Evolutionary conservation across 345 rosid species (phyloP).

Genomic region (Alliaria petiolata): DNA sequence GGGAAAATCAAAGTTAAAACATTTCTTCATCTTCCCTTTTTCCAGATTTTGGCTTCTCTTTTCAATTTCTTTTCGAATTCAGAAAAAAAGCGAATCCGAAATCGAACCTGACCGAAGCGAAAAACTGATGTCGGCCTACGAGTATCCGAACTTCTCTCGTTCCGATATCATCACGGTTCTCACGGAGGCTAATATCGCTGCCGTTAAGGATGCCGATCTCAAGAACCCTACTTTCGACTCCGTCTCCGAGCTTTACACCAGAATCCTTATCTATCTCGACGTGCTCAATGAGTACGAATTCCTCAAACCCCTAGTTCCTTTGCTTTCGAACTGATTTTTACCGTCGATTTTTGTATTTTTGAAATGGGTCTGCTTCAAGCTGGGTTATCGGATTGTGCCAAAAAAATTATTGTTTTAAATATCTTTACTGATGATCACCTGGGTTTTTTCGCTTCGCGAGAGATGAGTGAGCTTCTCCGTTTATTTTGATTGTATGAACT

Average conservation of each 20-base stretch:
- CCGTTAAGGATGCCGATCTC: constrained; percentile 46
- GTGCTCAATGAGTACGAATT: constrained; percentile 50
- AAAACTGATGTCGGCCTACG: constrained; percentile 64
- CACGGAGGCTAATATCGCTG: constrained; percentile 55
- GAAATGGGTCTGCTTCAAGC: background rate
- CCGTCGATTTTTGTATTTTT: background rate
- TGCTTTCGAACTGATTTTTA: background rate
- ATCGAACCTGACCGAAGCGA: background rate
- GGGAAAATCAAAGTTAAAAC: constrained; percentile 15
- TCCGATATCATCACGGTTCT: constrained; percentile 56
- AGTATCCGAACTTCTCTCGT: constrained; percentile 59
- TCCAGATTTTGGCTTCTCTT: background rate
- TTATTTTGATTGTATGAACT: too few species aligned
- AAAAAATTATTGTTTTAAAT: background rate
- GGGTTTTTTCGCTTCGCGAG: too few species aligned
- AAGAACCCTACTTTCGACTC: constrained; percentile 49
- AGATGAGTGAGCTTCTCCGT: too few species aligned
- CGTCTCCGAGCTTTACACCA: constrained; percentile 54
- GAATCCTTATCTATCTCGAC: constrained; percentile 68
- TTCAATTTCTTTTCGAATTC: background rate
- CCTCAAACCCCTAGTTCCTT: background rate
- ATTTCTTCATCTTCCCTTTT: too few species aligned
- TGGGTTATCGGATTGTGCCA: background rate
- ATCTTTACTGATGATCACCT: background rate
- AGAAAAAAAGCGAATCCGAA: background rate